Evolutionary conservation across 2,329 filamentous ascomycete species (phyloP), one percentile per base, ranked within the genome.

Genomic region (Alternaria viburni): DNA sequence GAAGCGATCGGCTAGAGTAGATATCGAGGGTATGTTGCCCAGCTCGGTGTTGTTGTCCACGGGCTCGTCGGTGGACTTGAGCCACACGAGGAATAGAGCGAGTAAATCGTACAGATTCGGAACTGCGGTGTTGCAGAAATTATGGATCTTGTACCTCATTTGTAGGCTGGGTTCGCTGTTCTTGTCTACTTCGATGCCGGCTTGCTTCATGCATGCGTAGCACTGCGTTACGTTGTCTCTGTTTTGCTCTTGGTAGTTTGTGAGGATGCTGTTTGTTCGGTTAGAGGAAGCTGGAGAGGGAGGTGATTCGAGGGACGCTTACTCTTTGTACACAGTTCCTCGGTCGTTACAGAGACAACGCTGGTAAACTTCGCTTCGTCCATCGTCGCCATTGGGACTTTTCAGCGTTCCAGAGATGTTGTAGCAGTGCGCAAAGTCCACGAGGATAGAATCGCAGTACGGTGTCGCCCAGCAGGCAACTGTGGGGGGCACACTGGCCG

Each of bases 181-280:
- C 41, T 41, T 17, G 10, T 41, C 12, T 28, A 19, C 3, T 30
- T 60, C 60, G 23, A 54, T 13, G 6, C 51, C 59, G 21, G 58
- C 56, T 54, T 62, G 51, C n/a, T 44, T 9, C 32, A 65, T 23
- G 49, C 62, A 64, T 6, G 25, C n/a, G 43, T 54, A 36, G 54
- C 62, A 62, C 6, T 54, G 41, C 44, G 23, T 50, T 13, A 43
- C 4, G 28, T 56, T 43, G 54, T 49, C 44, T 21, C 23, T 47
- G 7, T 19, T 36, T 12, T 44, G 36, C 19, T 5, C 26, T 26
- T 17, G 15, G 23, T 41, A 43, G 13, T 25, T 23, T 10, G 32
- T 23, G 23, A 56, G 17, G 26, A 52, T 55, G 21, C 58, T 61
- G n/a, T 36, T 12, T 9, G 19, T n/a, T 50, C 28, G n/a, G 19